These are phyloP conservation scores for Cyclostephanos invisitatus DNA, from an alignment of 108 stramenopile species.

Conservation along the genomic window DNA sequence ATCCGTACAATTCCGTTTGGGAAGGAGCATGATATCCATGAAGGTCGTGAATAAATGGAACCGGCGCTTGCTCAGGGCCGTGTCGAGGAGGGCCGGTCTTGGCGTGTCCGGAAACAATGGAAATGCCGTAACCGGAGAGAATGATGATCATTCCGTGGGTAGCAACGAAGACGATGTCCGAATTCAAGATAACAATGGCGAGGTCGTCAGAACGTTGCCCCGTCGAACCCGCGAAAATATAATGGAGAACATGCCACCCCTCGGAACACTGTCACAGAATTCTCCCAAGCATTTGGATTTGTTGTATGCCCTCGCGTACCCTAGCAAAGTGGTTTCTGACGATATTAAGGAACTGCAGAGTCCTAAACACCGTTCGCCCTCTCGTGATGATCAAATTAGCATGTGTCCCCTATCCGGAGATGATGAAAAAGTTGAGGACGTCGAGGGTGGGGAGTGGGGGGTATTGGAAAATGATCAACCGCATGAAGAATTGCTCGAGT, in stretches of 20 bases:
- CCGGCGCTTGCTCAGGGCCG: constrained; percentile 74
- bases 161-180: constrained; percentile 85
- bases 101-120: constrained; percentile 22
- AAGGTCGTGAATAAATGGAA: constrained; percentile 91
- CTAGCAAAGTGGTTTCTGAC: constrained; percentile 47
- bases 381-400: neutral
- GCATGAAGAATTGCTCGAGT: neutral
- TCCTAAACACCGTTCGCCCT: neutral
- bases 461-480: neutral
- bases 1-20: constrained; percentile 83
- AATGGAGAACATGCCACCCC: constrained; percentile 70
- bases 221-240: constrained; percentile 80
- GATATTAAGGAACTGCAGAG: constrained; percentile 1
- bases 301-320: constrained; percentile 83
- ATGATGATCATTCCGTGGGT: constrained; percentile 79
- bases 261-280: constrained; percentile 75
- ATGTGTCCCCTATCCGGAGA: neutral
- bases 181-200: constrained; percentile 71
- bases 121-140: constrained; percentile 27
- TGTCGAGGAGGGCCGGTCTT: constrained; percentile 55
- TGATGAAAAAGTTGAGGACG: neutral
- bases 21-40: constrained; percentile 88
- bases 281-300: constrained; percentile 81
- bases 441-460: neutral
- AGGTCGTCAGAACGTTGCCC: constrained; percentile 60